phyloP scores from a whole-genome alignment of 2,329 filamentous ascomycete genomes.

The Ascochyta koolunga region DNA sequence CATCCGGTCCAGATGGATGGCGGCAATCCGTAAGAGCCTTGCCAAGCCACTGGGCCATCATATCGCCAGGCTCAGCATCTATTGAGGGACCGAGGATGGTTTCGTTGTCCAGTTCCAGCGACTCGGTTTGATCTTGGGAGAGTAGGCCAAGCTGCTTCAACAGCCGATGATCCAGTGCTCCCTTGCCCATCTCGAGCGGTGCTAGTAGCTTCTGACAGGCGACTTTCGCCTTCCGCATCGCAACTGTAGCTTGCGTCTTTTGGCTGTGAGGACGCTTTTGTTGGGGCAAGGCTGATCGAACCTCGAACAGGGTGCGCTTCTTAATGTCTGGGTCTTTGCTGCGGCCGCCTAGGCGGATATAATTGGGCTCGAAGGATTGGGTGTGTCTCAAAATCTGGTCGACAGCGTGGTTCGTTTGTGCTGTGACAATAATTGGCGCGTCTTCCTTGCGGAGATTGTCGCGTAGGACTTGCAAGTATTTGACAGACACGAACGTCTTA shows the following conservation, averaged over 20 bases:
- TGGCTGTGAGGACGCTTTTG: slow-evolving; percentile 46
- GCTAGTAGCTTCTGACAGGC: slow-evolving; percentile 33
- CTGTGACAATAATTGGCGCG: slow-evolving; percentile 77
- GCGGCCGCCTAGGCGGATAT: slow-evolving; percentile 72
- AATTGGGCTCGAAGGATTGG: slow-evolving; percentile 64
- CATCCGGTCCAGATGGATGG: slow-evolving; percentile 53
- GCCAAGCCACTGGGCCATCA: slow-evolving; percentile 64
- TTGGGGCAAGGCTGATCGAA: slow-evolving; percentile 50
- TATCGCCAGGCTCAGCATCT: slow-evolving; percentile 34
- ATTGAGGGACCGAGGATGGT: slow-evolving; percentile 49
- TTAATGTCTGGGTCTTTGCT: slow-evolving; percentile 71
- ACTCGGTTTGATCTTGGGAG: slow-evolving; percentile 66
- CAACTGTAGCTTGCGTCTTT: slow-evolving; percentile 47
- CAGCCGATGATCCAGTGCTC: slow-evolving; percentile 38
- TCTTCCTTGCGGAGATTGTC: slow-evolving; percentile 61
- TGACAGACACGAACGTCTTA: slow-evolving; percentile 82
- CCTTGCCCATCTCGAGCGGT: slow-evolving; percentile 31
- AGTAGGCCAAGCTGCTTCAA: slow-evolving; percentile 65
- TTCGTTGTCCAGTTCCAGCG: slow-evolving; percentile 59
- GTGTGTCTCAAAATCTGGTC: slow-evolving; percentile 78
- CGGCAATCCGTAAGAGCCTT: slow-evolving; percentile 56
- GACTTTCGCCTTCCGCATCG: slow-evolving; percentile 47
- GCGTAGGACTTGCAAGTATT: slow-evolving; percentile 70
- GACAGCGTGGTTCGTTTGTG: slow-evolving; percentile 89
- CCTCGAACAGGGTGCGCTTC: slow-evolving; percentile 68